These are phyloP conservation scores for Mucor velutinosus DNA, from an alignment of 371 early-diverging fungal species.

Conservation along the genomic window DNA sequence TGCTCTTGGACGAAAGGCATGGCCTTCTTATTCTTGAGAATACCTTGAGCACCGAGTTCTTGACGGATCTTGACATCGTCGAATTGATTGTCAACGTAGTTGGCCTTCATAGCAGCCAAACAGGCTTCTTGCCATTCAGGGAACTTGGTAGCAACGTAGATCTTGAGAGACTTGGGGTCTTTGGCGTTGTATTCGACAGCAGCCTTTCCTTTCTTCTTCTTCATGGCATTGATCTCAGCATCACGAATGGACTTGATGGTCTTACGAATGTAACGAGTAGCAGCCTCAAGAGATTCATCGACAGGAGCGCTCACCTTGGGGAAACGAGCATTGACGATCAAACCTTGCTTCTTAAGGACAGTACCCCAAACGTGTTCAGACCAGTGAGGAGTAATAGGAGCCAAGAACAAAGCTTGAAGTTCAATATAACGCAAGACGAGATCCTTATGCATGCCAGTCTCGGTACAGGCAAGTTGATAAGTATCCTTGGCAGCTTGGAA, in stretches of 20 bases:
- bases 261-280: constrained; percentile 82
- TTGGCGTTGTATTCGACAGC: constrained; percentile 62
- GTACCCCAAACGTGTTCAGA: constrained; percentile 87
- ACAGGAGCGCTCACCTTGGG: constrained; percentile 61
- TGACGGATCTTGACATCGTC: constrained; percentile 76
- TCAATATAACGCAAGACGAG: constrained; percentile 82
- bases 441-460: constrained; percentile 83
- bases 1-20: constrained; percentile 92
- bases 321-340: constrained; percentile 76
- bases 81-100: constrained; percentile 69
- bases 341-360: constrained; percentile 74
- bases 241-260: constrained; percentile 80
- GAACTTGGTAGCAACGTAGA: constrained; percentile 82
- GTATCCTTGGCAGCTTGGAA: constrained; percentile 89
- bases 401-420: constrained; percentile 79
- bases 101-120: constrained; percentile 68
- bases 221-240: constrained; percentile 74
- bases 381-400: constrained; percentile 95
- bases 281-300: constrained; percentile 71
- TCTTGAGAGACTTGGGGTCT: constrained; percentile 71
- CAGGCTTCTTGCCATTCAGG: constrained; percentile 93
- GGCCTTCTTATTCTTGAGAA: constrained; percentile 90
- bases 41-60: constrained; percentile 67
- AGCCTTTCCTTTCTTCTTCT: constrained; percentile 73
- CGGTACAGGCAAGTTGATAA: constrained; percentile 80